These are phyloP conservation scores for Biscogniauxia mediterranea DNA, from an alignment of 2,329 filamentous ascomycete genomes.

Conservation along the genomic window DNA sequence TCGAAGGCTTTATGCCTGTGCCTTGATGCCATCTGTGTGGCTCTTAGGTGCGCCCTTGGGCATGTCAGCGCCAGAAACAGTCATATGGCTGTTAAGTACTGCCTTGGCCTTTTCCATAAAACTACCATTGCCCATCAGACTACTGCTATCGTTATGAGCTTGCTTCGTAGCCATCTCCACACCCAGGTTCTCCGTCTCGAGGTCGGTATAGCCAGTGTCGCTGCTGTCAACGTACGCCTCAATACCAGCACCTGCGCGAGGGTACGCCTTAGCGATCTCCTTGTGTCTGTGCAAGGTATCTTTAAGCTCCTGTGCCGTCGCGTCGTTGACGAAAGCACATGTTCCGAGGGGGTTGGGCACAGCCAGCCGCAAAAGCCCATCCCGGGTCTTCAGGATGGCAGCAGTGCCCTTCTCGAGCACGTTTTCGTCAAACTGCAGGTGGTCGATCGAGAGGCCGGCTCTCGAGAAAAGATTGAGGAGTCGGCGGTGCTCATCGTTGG, in stretches of 20 bases:
- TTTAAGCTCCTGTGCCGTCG: slow-evolving; percentile 60
- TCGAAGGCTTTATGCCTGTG: slow-evolving; percentile 20
- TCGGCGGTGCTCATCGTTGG: slow-evolving; percentile 57
- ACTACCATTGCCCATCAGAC: slow-evolving; percentile 1
- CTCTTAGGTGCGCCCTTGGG: slow-evolving; percentile 8
- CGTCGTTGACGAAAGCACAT: slow-evolving; percentile 68
- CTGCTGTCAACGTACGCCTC: slow-evolving; percentile 69
- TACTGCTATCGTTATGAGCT: slow-evolving; percentile 9
- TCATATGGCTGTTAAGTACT: slow-evolving; percentile 11
- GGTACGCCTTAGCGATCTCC: slow-evolving; percentile 59
- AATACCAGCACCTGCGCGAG: slow-evolving; percentile 62
- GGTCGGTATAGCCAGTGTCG: slow-evolving; percentile 59
- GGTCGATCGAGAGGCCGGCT: slow-evolving; percentile 70
- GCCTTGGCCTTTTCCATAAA: slow-evolving; percentile 12
- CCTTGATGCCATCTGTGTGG: slow-evolving; percentile 20
- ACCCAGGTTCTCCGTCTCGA: slow-evolving; percentile 42
- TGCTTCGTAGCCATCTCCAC: slow-evolving; percentile 18
- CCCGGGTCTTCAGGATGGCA: slow-evolving; percentile 69
- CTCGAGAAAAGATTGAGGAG: slow-evolving; percentile 67
- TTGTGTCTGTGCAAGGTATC: slow-evolving; percentile 62
- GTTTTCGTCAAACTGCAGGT: slow-evolving; percentile 63
- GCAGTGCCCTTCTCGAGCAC: slow-evolving; percentile 64
- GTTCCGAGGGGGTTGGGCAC: slow-evolving; percentile 66
- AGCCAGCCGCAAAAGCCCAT: slow-evolving; percentile 65
- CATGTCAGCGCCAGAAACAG: slow-evolving; percentile 3